Percentiles rank a stretch among this genome's conserved stretches.
These are phyloP conservation scores for Leccinum boreale DNA, from an alignment of 768 basidiomycete genomes.

Conservation along the genomic window DNA sequence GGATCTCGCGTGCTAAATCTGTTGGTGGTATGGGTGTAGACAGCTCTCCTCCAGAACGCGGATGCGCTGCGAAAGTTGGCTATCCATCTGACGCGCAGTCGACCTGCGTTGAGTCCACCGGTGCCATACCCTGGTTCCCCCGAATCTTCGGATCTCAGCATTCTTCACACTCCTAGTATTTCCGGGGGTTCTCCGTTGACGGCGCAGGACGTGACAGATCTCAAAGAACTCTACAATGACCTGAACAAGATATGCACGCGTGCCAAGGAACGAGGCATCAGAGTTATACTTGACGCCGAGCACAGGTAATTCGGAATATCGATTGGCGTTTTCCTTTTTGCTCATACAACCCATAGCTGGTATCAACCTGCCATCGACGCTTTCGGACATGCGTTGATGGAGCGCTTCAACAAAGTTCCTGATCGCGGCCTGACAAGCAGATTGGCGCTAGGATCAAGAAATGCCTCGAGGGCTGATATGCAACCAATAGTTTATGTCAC, in stretches of 20 bases:
- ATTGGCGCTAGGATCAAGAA: slow-evolving; percentile 2
- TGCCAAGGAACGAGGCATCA: slow-evolving; percentile 61
- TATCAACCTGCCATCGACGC: slow-evolving; percentile 82
- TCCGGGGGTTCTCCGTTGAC: slow-evolving; percentile 36
- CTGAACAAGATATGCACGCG: slow-evolving; percentile 60
- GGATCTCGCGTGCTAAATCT: not conserved
- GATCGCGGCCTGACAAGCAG: not conserved
- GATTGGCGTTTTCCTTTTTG: not conserved
- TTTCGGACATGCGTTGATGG: slow-evolving; percentile 68
- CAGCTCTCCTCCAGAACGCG: slow-evolving; percentile 65
- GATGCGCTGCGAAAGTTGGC: slow-evolving; percentile 62
- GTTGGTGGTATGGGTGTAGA: slow-evolving; percentile 36
- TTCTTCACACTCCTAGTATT: slow-evolving; percentile 35
- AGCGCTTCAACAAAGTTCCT: slow-evolving; percentile 61
- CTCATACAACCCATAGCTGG: slow-evolving; percentile 39
- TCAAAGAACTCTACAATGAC: slow-evolving; percentile 60
- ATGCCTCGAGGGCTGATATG: slow-evolving; percentile 20
- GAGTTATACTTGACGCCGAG: slow-evolving; percentile 83
- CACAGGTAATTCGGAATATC: slow-evolving; percentile 45
- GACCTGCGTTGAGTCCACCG: slow-evolving; percentile 28
- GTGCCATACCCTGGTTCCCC: slow-evolving; percentile 73
- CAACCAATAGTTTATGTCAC: slow-evolving; percentile 82
- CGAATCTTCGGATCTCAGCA: slow-evolving; percentile 52
- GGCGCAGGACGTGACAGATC: slow-evolving; percentile 52
- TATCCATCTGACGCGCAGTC: slow-evolving; percentile 46